Evolutionary conservation across 139 green algal genomes (phyloP).

Genomic region (Chlorella sp.): DNA sequence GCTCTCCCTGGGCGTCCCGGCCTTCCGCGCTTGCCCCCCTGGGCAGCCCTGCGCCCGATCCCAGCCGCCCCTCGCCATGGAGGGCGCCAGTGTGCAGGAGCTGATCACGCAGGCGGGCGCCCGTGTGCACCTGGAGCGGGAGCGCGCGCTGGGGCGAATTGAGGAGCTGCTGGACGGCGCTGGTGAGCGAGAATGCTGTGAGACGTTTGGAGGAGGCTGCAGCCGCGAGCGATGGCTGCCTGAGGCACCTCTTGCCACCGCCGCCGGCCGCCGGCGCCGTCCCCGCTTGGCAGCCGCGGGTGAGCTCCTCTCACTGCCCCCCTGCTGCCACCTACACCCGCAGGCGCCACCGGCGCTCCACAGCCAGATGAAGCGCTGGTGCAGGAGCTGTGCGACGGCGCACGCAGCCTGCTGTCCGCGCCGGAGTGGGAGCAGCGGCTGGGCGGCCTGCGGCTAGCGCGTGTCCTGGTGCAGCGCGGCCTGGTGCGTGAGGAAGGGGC

Average conservation of each 20-base stretch:
- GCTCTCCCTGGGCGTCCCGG: too few relatives aligned
- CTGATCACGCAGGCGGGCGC: slow-evolving; percentile 28
- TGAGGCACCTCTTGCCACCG: background rate
- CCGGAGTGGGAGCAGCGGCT: slow-evolving; percentile 57
- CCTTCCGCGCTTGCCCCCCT: too few relatives aligned
- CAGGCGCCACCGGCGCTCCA: background rate
- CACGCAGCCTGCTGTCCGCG: slow-evolving; percentile 39
- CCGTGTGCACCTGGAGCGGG: slow-evolving; percentile 46
- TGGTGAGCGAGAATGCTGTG: background rate
- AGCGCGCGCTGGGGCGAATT: slow-evolving; percentile 53
- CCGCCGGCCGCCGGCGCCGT: background rate
- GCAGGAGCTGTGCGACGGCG: slow-evolving; percentile 27
- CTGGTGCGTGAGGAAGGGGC: background rate
- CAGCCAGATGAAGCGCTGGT: background rate
- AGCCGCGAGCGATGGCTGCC: background rate
- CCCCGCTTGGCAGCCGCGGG: background rate
- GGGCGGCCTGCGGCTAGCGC: slow-evolving; percentile 58
- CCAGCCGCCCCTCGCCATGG: too few relatives aligned
- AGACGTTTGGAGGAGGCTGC: too few relatives aligned
- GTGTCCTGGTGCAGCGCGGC: slow-evolving; percentile 38
- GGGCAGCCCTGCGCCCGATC: too few relatives aligned
- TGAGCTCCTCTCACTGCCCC: too few relatives aligned
- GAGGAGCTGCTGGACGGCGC: slow-evolving; percentile 20
- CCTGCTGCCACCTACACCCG: too few relatives aligned
- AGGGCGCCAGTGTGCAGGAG: background rate